Base-by-base conservation (phyloP, 2,329 filamentous ascomycete species). In the Neurospora sp. region DNA sequence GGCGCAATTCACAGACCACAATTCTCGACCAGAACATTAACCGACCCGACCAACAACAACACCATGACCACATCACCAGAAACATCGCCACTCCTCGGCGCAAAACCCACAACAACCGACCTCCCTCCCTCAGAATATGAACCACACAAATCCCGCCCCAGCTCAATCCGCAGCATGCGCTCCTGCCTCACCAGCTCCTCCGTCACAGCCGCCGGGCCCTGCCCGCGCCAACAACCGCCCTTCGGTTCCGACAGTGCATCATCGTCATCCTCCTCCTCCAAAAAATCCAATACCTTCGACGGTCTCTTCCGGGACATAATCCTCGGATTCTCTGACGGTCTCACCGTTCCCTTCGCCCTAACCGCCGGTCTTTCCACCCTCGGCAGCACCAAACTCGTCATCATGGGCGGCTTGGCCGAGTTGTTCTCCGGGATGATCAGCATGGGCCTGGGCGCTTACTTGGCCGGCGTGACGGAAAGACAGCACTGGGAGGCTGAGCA, bases 331-430 rank as follows among this genome's bases (percentile, higher is more conserved):
- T 89, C 91, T 0, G 91, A 94, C 76, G 91, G 91, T 17, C 84
- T 94, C 74, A 94, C 91, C 0, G 91, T 94, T 0, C 91, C 91
- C 0, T 94, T 94, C 74, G 91, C 91, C 17, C 82, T 94, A 43
- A 93, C 90, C 0, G 91, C 92, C 0, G 91, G 91, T 15, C 83
- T 94, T 1, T 89, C 87, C 2, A 85, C 85, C 67, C 81, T 91
- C 66, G 88, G 88, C n/a, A 83, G 87, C 77, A 88, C 88, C 39
- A 85, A 84, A 67, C 85, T 90, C 4, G 89, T 91, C 73, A 87
- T 95, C 70, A 87, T 91, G 73, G 91, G 89, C 68, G 91, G 91
- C 6, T 82, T 92, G 38, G 91, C 91, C 4, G 91, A 93, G 81
- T 84, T 93, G 67, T 90, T 92, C 77, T 89, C 89, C 0, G 91